A percentile compares a stretch with the other conserved stretches of the same genome.
These are phyloP conservation scores for Paxillus ammoniavirescens DNA, from an alignment of 768 basidiomycete species.

Conservation along the genomic window DNA sequence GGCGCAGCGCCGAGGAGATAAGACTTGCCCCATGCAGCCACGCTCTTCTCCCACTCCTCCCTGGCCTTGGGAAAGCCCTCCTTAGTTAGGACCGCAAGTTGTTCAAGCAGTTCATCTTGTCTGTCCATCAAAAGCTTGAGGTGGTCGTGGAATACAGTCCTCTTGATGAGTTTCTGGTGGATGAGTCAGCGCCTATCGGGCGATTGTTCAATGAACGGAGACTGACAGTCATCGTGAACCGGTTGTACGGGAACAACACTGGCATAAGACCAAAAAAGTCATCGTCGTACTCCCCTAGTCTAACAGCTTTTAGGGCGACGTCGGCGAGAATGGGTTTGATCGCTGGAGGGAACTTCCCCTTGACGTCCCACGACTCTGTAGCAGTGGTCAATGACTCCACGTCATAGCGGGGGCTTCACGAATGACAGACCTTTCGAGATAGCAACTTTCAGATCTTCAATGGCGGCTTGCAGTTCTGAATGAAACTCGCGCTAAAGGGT, in stretches of 20 bases:
- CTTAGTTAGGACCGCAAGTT: conserved; percentile 59
- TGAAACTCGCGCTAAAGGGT: conserved; percentile 60
- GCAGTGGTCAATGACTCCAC: background rate
- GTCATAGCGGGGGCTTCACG: background rate
- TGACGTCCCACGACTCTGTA: conserved; percentile 72
- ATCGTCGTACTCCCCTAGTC: conserved; percentile 87
- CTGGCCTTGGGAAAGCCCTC: conserved; percentile 67
- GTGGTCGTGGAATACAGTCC: conserved; percentile 80
- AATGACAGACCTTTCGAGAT: conserved; percentile 53
- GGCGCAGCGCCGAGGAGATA: background rate
- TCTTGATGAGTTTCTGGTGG: conserved; percentile 85
- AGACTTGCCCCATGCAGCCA: conserved; percentile 63
- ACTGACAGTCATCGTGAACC: conserved; percentile 86
- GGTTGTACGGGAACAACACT: conserved; percentile 87
- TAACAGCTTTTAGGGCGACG: conserved; percentile 75
- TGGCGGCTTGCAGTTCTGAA: conserved; percentile 58
- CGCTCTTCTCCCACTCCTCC: conserved; percentile 75
- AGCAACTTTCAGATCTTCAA: conserved; percentile 59
- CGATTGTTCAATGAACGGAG: background rate
- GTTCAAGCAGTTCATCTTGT: conserved; percentile 65
- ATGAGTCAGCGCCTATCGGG: conserved; percentile 7
- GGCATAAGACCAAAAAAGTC: conserved; percentile 91
- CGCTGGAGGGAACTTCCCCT: conserved; percentile 85
- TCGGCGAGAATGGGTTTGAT: conserved; percentile 73
- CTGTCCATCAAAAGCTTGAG: conserved; percentile 59